A percentile compares a stretch with the other conserved stretches of the same genome.
Conservation (phyloP, 441 rosid species). For the Geranium incanum region DNA sequence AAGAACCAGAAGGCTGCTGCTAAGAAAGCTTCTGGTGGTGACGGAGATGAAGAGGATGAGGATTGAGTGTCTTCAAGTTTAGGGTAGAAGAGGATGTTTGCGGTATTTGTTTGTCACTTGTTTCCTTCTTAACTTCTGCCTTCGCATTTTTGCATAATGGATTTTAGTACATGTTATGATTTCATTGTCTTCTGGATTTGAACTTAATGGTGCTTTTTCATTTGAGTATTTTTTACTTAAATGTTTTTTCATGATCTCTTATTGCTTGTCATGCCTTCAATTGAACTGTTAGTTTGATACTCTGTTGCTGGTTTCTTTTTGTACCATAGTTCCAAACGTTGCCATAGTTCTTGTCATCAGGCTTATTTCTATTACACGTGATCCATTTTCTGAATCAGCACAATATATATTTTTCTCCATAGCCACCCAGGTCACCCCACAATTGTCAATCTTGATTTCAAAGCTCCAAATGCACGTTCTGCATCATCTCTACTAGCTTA, state of each 20-base stretch:
- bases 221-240: background rate
- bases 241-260: background rate
- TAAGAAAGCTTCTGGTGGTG: conserved; percentile 56
- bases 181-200: background rate
- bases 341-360: no score
- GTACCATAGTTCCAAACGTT: no score
- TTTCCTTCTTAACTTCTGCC: background rate
- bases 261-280: background rate
- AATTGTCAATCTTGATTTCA: no score
- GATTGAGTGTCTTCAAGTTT: conserved; percentile 25
- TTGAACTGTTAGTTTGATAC: background rate
- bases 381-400: no score
- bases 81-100: conserved; percentile 11
- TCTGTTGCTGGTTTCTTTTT: no score
- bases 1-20: conserved; percentile 54
- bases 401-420: no score
- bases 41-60: conserved; percentile 52
- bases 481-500: no score
- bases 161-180: conserved; percentile 1
- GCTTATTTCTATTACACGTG: no score
- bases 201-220: background rate
- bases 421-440: no score
- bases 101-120: background rate
- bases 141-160: background rate
- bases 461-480: no score